Evolutionary conservation across 2,329 filamentous ascomycete species (phyloP).

Genomic region (Colletotrichum theobromicola): DNA sequence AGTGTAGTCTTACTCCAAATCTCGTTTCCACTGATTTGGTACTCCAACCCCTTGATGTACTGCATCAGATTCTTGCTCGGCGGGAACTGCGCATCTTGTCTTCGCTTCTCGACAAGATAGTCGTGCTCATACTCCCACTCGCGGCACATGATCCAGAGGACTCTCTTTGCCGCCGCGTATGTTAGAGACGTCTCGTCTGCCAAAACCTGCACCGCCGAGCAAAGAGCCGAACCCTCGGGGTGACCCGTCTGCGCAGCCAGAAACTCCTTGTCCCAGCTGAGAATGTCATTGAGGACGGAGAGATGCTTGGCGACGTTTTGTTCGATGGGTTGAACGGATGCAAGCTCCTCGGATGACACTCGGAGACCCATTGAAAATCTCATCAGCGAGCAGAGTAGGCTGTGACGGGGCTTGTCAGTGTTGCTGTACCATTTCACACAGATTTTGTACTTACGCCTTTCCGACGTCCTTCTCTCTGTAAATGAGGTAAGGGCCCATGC

Average conservation of each 20-base stretch:
- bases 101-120: too few species aligned
- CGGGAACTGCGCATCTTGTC: too few species aligned
- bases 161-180: neutral
- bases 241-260: neutral
- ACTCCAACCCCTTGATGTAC: neutral
- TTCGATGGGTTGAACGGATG: neutral
- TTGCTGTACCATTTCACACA: too few species aligned
- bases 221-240: neutral
- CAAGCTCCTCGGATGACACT: neutral
- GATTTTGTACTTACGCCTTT: neutral
- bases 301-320: neutral
- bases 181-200: neutral
- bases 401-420: too few species aligned
- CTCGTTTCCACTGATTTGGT: neutral
- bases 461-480: neutral
- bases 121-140: neutral
- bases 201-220: neutral
- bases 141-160: neutral
- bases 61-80: neutral
- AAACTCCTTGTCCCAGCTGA: neutral
- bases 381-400: neutral
- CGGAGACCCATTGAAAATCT: neutral
- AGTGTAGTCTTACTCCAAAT: neutral
- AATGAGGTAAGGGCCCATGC: neutral
- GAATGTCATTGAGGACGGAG: neutral